These are phyloP conservation scores for Aspergillus nanangensis DNA, from an alignment of 495 filamentous ascomycete species.

Conservation along the genomic window DNA sequence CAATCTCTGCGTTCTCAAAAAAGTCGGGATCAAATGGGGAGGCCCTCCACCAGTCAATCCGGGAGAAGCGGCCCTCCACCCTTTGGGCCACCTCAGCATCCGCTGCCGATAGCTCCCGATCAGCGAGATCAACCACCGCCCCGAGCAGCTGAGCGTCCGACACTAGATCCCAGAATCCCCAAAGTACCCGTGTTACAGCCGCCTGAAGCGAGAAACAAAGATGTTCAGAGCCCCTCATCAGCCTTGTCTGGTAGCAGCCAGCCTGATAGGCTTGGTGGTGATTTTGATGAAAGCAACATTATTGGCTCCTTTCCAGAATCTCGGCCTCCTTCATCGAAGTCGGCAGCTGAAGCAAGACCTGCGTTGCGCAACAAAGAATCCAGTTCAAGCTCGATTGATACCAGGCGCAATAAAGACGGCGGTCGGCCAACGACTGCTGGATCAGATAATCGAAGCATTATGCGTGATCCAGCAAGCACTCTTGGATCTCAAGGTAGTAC, in stretches of 20 bases:
- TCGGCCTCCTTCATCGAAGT: slow-evolving; percentile 23
- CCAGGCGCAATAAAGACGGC: slow-evolving; percentile 25
- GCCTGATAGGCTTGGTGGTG: slow-evolving; percentile 9
- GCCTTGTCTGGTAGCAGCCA: slow-evolving; percentile 9
- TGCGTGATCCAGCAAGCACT: slow-evolving; percentile 19
- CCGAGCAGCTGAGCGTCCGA: slow-evolving; percentile 21
- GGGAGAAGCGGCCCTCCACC: slow-evolving; percentile 20
- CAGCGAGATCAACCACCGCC: slow-evolving; percentile 23
- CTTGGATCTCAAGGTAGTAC: slow-evolving; percentile 17
- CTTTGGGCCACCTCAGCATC: slow-evolving; percentile 18
- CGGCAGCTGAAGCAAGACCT: slow-evolving; percentile 13
- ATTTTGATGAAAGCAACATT: slow-evolving; percentile 12
- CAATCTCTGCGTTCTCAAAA: slow-evolving; percentile 34
- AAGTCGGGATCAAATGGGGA: slow-evolving; percentile 44
- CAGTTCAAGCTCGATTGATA: slow-evolving; percentile 14
- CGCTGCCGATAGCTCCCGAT: slow-evolving; percentile 13
- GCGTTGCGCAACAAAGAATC: slow-evolving; percentile 15
- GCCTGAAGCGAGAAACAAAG: slow-evolving; percentile 21
- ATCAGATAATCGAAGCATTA: slow-evolving; percentile 20
- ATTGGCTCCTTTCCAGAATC: slow-evolving; percentile 15
- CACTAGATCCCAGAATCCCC: slow-evolving; percentile 16
- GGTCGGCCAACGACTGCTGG: slow-evolving; percentile 28
- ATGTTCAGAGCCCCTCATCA: slow-evolving; percentile 18
- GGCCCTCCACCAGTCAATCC: slow-evolving; percentile 34
- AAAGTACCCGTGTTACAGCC: slow-evolving; percentile 12